Evolutionary conservation across 1,139 yeast genomes (phyloP).

Genomic region (Taiozyma onychis): DNA sequence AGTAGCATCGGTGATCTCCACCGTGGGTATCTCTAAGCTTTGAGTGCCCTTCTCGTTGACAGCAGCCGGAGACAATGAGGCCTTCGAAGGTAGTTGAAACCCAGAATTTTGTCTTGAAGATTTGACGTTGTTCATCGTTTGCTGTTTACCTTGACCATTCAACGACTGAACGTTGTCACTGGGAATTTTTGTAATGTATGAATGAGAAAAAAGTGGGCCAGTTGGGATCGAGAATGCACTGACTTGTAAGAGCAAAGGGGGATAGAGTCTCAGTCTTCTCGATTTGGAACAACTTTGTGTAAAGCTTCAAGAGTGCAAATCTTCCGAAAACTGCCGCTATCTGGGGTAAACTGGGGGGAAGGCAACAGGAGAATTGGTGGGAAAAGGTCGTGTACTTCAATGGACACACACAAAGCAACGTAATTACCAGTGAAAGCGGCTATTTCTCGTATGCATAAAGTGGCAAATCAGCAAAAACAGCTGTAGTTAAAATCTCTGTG

Average conservation of each 20-base stretch:
- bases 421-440: not conserved
- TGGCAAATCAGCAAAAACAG: too few relatives aligned
- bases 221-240: not conserved
- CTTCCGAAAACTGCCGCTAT: not conserved
- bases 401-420: too few relatives aligned
- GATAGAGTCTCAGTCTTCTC: not conserved
- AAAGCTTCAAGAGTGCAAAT: not conserved
- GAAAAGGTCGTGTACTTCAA: too few relatives aligned
- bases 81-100: slow-evolving; percentile 13
- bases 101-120: slow-evolving; percentile 4
- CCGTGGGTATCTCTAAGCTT: not conserved
- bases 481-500: too few relatives aligned
- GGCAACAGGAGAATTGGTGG: too few relatives aligned
- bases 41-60: slow-evolving; percentile 1
- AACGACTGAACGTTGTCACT: not conserved
- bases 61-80: slow-evolving; percentile 12
- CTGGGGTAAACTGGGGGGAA: not conserved
- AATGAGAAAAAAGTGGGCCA: too few relatives aligned
- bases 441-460: not conserved
- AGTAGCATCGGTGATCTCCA: not conserved
- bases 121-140: not conserved
- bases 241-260: not conserved
- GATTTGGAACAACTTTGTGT: not conserved
- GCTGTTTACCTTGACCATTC: not conserved
- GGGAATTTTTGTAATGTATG: too few relatives aligned